phyloP scores from a whole-genome alignment of 2,329 filamentous ascomycete genomes.

The Apiospora saccharicola region DNA sequence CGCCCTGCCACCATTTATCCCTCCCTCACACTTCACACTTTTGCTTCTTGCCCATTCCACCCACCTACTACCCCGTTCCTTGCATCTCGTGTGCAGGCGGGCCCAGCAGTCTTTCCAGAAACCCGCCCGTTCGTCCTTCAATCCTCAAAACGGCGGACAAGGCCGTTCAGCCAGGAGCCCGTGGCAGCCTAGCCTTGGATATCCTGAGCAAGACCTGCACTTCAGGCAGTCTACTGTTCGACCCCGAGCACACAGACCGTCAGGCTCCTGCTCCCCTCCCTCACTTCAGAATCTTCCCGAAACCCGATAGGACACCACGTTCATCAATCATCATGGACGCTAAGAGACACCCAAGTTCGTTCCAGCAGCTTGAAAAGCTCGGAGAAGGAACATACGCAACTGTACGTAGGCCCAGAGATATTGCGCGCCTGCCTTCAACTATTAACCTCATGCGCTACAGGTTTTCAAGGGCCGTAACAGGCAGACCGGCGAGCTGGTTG shows the following conservation, averaged over 20 bases:
- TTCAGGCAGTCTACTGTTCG: conserved; percentile 50
- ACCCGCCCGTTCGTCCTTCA: conserved; percentile 10
- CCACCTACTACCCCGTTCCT: conserved; percentile 4
- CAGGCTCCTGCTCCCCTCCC: conserved; percentile 42
- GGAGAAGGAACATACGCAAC: conserved; percentile 99
- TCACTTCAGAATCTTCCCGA: conserved; percentile 38
- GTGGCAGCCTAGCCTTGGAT: conserved; percentile 24
- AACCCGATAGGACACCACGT: conserved; percentile 2
- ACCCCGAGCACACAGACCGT: conserved; percentile 44
- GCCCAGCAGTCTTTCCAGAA: conserved; percentile 14
- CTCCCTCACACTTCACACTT: background rate
- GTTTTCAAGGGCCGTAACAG: conserved; percentile 98
- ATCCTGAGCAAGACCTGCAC: conserved; percentile 45
- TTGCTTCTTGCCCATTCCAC: conserved; percentile 4
- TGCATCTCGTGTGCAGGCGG: conserved; percentile 19
- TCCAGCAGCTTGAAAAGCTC: conserved; percentile 99
- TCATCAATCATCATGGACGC: conserved; percentile 74
- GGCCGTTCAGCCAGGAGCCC: conserved; percentile 19
- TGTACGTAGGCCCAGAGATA: conserved; percentile 58
- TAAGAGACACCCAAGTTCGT: conserved; percentile 91
- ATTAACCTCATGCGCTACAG: conserved; percentile 52
- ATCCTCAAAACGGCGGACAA: conserved; percentile 24
- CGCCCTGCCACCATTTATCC: conserved; percentile 1
- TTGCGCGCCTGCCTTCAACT: conserved; percentile 32
- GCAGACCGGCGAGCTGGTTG: conserved; percentile 95